Percentiles rank a stretch among this genome's conserved stretches.
phyloP scores from a whole-genome alignment of 2,329 filamentous ascomycete genomes.

The Hypoxylon sp. region DNA sequence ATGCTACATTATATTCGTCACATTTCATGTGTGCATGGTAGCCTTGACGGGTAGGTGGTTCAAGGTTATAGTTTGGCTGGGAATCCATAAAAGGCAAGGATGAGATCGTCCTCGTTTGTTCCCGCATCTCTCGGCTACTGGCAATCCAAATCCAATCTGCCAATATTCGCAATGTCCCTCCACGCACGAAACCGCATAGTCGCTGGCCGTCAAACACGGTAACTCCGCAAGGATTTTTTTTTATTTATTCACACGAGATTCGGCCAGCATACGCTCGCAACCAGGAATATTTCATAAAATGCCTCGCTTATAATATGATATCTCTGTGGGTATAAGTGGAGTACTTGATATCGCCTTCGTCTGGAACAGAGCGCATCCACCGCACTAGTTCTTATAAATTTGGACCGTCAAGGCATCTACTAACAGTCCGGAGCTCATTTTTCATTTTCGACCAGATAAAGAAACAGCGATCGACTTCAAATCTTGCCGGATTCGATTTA shows the following conservation, averaged over 20 bases:
- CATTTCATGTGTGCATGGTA: slow-evolving; percentile 25
- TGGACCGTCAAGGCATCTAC: not conserved
- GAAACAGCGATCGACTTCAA: slow-evolving; percentile 7
- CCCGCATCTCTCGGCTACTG: slow-evolving; percentile 40
- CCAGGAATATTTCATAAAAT: slow-evolving; percentile 13
- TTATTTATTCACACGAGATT: not conserved
- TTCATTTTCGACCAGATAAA: slow-evolving; percentile 17
- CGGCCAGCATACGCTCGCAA: not conserved
- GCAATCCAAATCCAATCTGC: slow-evolving; percentile 28
- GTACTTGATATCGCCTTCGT: slow-evolving; percentile 1
- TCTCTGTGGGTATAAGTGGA: slow-evolving; percentile 17
- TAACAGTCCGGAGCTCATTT: slow-evolving; percentile 1
- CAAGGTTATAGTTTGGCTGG: slow-evolving; percentile 18
- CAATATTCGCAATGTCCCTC: slow-evolving; percentile 21
- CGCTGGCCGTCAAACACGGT: slow-evolving; percentile 23
- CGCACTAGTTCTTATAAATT: slow-evolving; percentile 22
- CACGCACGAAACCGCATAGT: slow-evolving; percentile 16
- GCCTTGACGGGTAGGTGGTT: slow-evolving; percentile 31
- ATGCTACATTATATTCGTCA: slow-evolving; percentile 31
- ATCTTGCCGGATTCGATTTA: slow-evolving; percentile 16
- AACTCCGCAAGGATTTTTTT: slow-evolving; percentile 23
- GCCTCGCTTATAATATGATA: slow-evolving; percentile 9
- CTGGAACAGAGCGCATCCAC: slow-evolving; percentile 11
- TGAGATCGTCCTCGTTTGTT: slow-evolving; percentile 37
- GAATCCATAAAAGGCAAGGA: slow-evolving; percentile 35